These are phyloP conservation scores for Tuber borchii DNA, from an alignment of 495 filamentous ascomycete genomes.

Conservation along the genomic window DNA sequence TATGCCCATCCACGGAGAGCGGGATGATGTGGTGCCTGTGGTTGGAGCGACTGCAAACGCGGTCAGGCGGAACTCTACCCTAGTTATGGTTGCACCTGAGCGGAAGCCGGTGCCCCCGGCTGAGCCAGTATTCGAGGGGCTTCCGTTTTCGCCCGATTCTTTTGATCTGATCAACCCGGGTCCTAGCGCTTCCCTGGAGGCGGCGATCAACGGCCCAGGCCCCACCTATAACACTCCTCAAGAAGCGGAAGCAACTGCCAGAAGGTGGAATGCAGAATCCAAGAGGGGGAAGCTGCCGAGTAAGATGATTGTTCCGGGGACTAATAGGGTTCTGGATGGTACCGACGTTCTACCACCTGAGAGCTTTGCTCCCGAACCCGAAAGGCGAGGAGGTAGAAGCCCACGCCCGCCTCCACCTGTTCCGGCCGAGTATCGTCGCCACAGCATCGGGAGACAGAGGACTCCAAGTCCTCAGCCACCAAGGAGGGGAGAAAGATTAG, in stretches of 20 bases:
- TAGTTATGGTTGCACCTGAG: slow-evolving; percentile 25
- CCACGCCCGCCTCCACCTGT: slow-evolving; percentile 35
- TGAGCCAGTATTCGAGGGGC: slow-evolving; percentile 43
- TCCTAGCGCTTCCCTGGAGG: slow-evolving; percentile 42
- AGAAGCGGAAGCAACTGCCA: slow-evolving; percentile 9
- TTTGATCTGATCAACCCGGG: slow-evolving; percentile 69
- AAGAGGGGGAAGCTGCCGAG: slow-evolving; percentile 42
- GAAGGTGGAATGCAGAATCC: slow-evolving; percentile 41
- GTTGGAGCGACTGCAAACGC: slow-evolving; percentile 11
- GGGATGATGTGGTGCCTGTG: slow-evolving; percentile 16
- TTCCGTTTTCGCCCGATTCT: slow-evolving; percentile 85
- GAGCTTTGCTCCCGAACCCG: slow-evolving; percentile 90
- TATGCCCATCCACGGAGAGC: slow-evolving; percentile 38
- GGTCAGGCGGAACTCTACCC: slow-evolving; percentile 30
- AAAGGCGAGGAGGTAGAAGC: slow-evolving; percentile 54
- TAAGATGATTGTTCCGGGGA: slow-evolving; percentile 67
- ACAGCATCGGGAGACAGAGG: slow-evolving; percentile 27
- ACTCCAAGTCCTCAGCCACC: slow-evolving; percentile 34
- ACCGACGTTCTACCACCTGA: slow-evolving; percentile 87
- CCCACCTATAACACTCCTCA: slow-evolving; percentile 7
- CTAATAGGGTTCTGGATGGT: slow-evolving; percentile 83
- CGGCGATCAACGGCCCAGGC: slow-evolving; percentile 20
- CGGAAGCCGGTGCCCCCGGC: slow-evolving; percentile 36
- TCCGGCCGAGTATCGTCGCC: slow-evolving; percentile 30
- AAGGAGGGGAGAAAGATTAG: slow-evolving; percentile 33